These are phyloP conservation scores for Cadophora sp. DNA, from an alignment of 2,329 filamentous ascomycete species.

Conservation along the genomic window DNA sequence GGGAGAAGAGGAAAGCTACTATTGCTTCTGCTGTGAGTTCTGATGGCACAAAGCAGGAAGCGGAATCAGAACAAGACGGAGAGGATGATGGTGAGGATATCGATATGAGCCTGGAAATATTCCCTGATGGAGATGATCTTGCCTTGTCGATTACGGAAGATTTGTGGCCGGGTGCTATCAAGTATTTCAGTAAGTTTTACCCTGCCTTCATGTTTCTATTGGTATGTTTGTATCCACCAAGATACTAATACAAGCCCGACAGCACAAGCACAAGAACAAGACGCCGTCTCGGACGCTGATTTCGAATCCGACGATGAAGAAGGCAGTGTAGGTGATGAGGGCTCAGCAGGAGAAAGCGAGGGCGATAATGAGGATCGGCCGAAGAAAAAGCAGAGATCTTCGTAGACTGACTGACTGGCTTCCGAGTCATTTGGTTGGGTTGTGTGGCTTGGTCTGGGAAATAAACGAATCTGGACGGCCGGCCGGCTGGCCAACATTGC, in stretches of 20 bases:
- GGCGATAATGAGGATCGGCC: conserved; percentile 26
- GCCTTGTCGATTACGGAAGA: conserved; percentile 85
- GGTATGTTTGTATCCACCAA: not conserved
- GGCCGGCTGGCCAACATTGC: too few relatives aligned
- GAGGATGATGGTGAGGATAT: conserved; percentile 60
- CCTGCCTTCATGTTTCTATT: conserved; percentile 8
- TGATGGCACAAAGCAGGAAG: conserved; percentile 58
- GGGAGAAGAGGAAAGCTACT: conserved; percentile 51
- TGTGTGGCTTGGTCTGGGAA: too few relatives aligned
- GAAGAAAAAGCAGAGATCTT: conserved; percentile 15
- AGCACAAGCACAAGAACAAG: conserved; percentile 75
- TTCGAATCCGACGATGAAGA: conserved; percentile 70
- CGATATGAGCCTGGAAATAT: conserved; percentile 78
- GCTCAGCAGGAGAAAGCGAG: conserved; percentile 28
- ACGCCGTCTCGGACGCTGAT: conserved; percentile 71
- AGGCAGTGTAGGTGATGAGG: conserved; percentile 41
- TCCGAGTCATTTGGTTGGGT: too few relatives aligned
- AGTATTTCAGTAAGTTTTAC: conserved; percentile 79
- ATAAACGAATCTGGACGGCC: too few relatives aligned
- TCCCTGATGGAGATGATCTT: conserved; percentile 84
- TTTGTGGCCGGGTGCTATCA: conserved; percentile 85
- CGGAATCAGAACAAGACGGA: conserved; percentile 52
- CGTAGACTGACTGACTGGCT: not conserved
- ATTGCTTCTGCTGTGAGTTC: conserved; percentile 43
- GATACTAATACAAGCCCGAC: conserved; percentile 47